Percentiles rank a stretch among this genome's conserved stretches.
Conservation (phyloP, 495 filamentous ascomycete species). For the Lichenothelia convexa region DNA sequence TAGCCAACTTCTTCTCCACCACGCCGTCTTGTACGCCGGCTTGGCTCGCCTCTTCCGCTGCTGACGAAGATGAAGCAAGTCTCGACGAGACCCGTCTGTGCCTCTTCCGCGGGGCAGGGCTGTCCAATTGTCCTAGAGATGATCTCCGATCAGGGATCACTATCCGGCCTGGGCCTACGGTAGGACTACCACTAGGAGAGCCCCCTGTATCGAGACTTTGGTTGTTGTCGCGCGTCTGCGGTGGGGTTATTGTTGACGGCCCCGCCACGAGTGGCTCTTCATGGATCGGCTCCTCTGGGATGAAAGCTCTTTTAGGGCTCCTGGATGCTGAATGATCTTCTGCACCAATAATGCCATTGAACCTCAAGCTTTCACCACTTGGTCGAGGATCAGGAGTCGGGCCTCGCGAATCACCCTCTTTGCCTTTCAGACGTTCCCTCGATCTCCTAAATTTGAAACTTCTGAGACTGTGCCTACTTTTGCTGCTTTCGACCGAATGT, state of each 20-base stretch:
- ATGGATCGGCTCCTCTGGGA: conserved; percentile 12
- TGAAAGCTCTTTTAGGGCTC: conserved; percentile 1
- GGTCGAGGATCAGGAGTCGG: no score
- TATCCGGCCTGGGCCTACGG: background rate
- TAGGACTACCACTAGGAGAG: no score
- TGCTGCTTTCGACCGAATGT: conserved; percentile 13
- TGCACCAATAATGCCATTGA: no score
- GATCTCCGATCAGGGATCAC: conserved; percentile 3
- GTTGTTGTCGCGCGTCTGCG: no score
- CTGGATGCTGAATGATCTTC: no score
- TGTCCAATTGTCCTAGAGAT: conserved; percentile 1
- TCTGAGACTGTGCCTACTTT: conserved; percentile 7
- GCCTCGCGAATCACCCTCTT: conserved; percentile 13
- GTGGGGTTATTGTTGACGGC: no score
- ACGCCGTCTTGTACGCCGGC: no score
- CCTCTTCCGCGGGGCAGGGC: background rate
- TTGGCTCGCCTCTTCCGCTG: no score
- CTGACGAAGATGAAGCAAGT: no score
- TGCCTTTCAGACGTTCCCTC: conserved; percentile 13
- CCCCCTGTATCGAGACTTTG: no score
- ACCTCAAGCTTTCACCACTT: no score
- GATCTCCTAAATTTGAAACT: conserved; percentile 20
- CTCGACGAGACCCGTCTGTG: background rate
- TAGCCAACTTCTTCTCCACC: no score
- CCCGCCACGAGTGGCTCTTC: conserved; percentile 13